Evolutionary conservation across 2,329 filamentous ascomycete species (phyloP), one percentile per base, ranked within the genome.

Genomic region (Fusarium sororula): DNA sequence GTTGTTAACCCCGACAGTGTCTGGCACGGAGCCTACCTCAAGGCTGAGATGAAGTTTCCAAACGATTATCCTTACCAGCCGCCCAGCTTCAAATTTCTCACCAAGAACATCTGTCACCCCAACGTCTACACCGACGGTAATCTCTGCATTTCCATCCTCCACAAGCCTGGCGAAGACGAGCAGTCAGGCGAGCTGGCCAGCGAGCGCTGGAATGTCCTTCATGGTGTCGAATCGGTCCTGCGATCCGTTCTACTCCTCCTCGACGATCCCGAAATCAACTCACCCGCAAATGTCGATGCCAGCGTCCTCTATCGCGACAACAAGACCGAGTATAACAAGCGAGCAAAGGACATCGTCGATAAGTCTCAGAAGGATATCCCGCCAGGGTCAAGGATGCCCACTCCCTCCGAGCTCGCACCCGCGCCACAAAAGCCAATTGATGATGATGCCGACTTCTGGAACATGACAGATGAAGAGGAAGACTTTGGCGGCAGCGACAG

Each of bases 131-230:
- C 90, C 11, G 94, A 98, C 81, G 96, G 96, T 78, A 92, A 92
- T 75, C 89, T 98, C 50, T 98, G 96, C 86, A 98, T 99, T 81
- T 98, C 95, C 51, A 99, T 99, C 79, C 90, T 99, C 17, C 96
- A 99, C 83, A 89, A 90, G 24, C 95, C 96, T 1, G 96, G 96
- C 75, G 94, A 98, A 70, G 96, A 98, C 80, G 90, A 93, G 76
- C 96, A 95, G 87, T 98, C 95, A 1, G 96, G 96, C 70, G 96
- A 98, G 83, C 84, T 89, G 44, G 96, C 96, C 12, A 93, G 92
- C 66, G 96, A 98, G 84, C 93, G 96, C 66, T 99, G 96, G 96
- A 95, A 94, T 11, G 95, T 96, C 3, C 91, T 96, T 8, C 96
- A 98, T 82, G 93, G 95, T 26, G 96, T 97, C 54, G 96, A 98